phyloP scores from a whole-genome alignment of 2,329 filamentous ascomycete genomes.

The Alternaria metachromatica region DNA sequence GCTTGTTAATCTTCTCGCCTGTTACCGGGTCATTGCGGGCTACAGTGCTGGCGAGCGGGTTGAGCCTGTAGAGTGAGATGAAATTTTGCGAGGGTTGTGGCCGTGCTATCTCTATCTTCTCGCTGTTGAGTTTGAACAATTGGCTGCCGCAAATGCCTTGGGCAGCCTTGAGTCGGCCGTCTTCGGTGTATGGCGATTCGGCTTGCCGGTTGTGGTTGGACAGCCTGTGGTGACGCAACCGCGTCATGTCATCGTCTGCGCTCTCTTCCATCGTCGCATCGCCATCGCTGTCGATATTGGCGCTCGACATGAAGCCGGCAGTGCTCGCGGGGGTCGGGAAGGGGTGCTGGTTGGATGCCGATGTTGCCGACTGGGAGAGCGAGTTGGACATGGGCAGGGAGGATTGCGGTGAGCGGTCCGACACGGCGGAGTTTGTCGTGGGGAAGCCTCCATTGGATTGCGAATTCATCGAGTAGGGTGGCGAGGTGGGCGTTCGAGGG shows the following conservation, averaged over 20 bases:
- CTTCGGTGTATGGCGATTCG: conserved; percentile 30
- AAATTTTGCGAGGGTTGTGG: conserved; percentile 66
- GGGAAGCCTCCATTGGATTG: conserved; percentile 47
- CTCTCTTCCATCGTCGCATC: conserved; percentile 53
- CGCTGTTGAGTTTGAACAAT: conserved; percentile 47
- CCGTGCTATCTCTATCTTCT: conserved; percentile 53
- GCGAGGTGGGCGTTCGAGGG: conserved; percentile 57
- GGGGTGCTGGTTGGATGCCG: conserved; percentile 38
- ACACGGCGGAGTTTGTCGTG: conserved; percentile 35
- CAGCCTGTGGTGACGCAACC: conserved; percentile 48
- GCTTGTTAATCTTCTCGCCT: conserved; percentile 70
- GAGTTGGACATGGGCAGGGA: conserved; percentile 49
- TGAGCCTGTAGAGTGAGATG: conserved; percentile 64
- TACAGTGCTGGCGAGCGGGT: conserved; percentile 63
- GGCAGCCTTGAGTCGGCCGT: conserved; percentile 36
- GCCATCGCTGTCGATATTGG: conserved; percentile 50
- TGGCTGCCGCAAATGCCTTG: conserved; percentile 38
- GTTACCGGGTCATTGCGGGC: conserved; percentile 65
- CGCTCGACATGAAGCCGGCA: conserved; percentile 38
- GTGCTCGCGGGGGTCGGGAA: conserved; percentile 51
- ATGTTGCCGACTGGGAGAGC: conserved; percentile 42
- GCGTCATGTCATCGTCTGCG: conserved; percentile 33
- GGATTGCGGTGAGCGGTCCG: conserved; percentile 51
- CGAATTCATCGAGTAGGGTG: conserved; percentile 56
- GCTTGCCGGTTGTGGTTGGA: conserved; percentile 57